A percentile compares a stretch with the other conserved stretches of the same genome.
These are phyloP conservation scores for Spathaspora gorwiae DNA, from an alignment of 805 yeast genomes.

Conservation along the genomic window DNA sequence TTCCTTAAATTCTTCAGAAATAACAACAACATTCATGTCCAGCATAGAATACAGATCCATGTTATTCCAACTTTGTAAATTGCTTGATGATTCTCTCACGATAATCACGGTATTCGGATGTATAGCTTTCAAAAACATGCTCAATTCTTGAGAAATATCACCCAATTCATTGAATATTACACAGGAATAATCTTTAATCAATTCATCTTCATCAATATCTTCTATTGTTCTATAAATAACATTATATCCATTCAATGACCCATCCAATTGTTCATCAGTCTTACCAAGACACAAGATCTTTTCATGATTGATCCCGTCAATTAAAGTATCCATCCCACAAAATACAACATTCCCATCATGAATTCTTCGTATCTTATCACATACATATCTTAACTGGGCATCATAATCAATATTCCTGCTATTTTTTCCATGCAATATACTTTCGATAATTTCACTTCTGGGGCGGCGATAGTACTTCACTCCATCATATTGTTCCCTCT, in stretches of 20 bases:
- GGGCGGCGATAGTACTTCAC: neutral
- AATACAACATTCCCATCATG: neutral
- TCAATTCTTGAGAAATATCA: neutral
- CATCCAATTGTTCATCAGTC: neutral
- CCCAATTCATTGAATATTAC: constrained; percentile 4
- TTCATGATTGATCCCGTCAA: neutral
- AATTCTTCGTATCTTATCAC: neutral
- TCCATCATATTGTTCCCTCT: constrained; percentile 12
- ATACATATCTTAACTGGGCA: neutral
- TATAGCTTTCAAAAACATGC: neutral
- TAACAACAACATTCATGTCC: neutral
- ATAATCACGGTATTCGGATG: neutral
- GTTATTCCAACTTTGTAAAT: neutral
- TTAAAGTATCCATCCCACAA: neutral
- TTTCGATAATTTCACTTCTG: neutral
- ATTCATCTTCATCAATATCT: neutral
- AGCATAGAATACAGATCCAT: neutral
- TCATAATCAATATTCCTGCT: neutral
- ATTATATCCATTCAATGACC: neutral
- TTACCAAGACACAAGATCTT: neutral
- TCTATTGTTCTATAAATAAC: neutral
- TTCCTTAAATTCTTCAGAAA: no score
- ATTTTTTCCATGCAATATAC: neutral
- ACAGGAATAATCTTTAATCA: neutral
- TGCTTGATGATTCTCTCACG: neutral